These are phyloP conservation scores for Ogataea pignaliae DNA, from an alignment of 805 yeast species.

Conservation along the genomic window DNA sequence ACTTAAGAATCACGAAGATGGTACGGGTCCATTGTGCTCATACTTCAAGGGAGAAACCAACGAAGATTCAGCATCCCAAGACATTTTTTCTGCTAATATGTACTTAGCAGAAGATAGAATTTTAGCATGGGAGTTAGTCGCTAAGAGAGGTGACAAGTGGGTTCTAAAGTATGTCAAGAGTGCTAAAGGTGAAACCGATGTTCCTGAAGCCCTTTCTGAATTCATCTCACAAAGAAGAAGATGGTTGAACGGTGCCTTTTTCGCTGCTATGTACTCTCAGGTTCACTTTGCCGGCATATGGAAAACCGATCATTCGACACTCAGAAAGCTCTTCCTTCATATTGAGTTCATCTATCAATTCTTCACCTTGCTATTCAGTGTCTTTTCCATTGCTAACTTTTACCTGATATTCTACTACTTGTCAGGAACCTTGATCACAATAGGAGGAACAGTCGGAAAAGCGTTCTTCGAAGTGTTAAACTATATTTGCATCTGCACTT, in stretches of 20 bases:
- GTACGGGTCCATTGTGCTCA: constrained; percentile 85
- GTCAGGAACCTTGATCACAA: constrained; percentile 73
- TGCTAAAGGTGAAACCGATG: constrained; percentile 96
- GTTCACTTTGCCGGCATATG: constrained; percentile 83
- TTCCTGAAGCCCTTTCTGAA: constrained; percentile 91
- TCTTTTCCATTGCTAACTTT: constrained; percentile 90
- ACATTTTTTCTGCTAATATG: constrained; percentile 94
- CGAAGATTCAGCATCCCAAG: constrained; percentile 37
- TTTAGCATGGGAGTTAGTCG: constrained; percentile 92
- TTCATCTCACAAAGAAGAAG: constrained; percentile 94
- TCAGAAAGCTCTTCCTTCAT: constrained; percentile 79
- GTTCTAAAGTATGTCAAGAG: constrained; percentile 85
- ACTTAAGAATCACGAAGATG: constrained; percentile 76
- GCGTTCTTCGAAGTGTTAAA: constrained; percentile 82
- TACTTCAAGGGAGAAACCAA: constrained; percentile 81
- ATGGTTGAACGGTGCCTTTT: constrained; percentile 97
- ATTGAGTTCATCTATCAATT: constrained; percentile 88
- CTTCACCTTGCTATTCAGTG: constrained; percentile 73
- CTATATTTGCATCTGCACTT: constrained; percentile 74
- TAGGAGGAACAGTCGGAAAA: constrained; percentile 71
- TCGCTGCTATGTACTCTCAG: constrained; percentile 90
- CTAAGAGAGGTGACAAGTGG: constrained; percentile 81
- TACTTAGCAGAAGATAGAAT: constrained; percentile 96
- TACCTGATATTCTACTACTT: constrained; percentile 89
- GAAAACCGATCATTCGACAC: constrained; percentile 77